A percentile compares a stretch with the other conserved stretches of the same genome.
phyloP scores from a whole-genome alignment of 345 rosid species.

The Boechera divaricarpa region DNA sequence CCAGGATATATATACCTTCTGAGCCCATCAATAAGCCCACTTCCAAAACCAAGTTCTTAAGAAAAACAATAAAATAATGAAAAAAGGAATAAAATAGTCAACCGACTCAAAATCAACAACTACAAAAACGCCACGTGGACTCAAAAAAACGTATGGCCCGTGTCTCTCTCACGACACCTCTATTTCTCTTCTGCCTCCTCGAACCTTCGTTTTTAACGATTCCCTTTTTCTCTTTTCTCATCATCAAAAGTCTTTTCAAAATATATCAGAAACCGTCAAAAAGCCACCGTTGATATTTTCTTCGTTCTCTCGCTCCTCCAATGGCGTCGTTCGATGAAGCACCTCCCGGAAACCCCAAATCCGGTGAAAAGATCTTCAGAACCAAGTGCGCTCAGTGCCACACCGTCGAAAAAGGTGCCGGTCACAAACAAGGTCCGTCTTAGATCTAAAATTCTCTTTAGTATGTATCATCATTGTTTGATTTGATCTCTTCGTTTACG shows the following conservation, averaged over 20 bases:
- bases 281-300: conserved; percentile 4
- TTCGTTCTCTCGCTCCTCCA: background rate
- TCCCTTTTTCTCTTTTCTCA: no score
- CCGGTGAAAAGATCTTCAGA: conserved; percentile 89
- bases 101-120: conserved; percentile 23
- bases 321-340: conserved; percentile 93
- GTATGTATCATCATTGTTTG: background rate
- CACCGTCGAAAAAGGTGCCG: conserved; percentile 95
- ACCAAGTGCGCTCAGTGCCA: conserved; percentile 61
- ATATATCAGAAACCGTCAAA: background rate
- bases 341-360: conserved; percentile 72
- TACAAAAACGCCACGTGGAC: background rate
- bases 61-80: background rate
- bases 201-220: background rate
- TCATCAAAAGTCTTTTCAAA: background rate
- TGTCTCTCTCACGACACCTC: conserved; percentile 33
- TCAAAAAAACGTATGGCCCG: conserved; percentile 22
- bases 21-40: background rate
- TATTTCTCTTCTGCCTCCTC: background rate
- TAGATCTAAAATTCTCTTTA: background rate
- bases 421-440: conserved; percentile 88
- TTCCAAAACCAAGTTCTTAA: background rate
- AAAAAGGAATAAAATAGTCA: conserved; percentile 10
- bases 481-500: background rate
- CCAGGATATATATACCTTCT: background rate